Evolutionary conservation across 2,329 filamentous ascomycete genomes (phyloP).

Genomic region (Nannizziopsis barbatae): DNA sequence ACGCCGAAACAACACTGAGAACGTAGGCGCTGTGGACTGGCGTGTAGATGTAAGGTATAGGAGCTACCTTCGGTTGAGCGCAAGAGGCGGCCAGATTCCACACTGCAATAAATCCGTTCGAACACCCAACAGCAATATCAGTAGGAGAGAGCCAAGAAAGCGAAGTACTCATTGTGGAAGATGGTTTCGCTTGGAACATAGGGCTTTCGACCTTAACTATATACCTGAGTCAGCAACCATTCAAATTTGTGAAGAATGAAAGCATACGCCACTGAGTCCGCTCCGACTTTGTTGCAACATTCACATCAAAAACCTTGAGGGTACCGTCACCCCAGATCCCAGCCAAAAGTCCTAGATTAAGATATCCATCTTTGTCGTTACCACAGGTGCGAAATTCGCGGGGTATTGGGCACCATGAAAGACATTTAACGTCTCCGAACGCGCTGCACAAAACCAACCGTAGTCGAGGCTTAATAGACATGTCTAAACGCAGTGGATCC

Average conservation of each 20-base stretch:
- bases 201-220: conserved; percentile 36
- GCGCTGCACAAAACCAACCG: conserved; percentile 44
- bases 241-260: not conserved
- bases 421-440: conserved; percentile 45
- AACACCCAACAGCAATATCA: conserved; percentile 45
- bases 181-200: conserved; percentile 42
- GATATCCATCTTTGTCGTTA: conserved; percentile 12
- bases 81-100: conserved; percentile 36
- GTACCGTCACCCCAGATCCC: conserved; percentile 49
- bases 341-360: conserved; percentile 43
- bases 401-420: conserved; percentile 48
- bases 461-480: conserved; percentile 35
- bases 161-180: conserved; percentile 45
- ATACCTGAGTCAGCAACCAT: conserved; percentile 3
- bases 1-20: conserved; percentile 37
- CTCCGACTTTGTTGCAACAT: conserved; percentile 20
- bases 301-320: conserved; percentile 45
- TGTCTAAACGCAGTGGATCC: conserved; percentile 34
- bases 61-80: conserved; percentile 11
- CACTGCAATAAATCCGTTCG: conserved; percentile 46
- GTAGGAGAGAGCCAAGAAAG: conserved; percentile 47
- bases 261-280: conserved; percentile 23
- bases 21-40: conserved; percentile 31
- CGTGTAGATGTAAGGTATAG: conserved; percentile 29
- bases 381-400: conserved; percentile 24